Evolutionary conservation across 2,329 filamentous ascomycete genomes (phyloP), one percentile per base, ranked within the genome.

Genomic region (Endoconidiophora laricicola): DNA sequence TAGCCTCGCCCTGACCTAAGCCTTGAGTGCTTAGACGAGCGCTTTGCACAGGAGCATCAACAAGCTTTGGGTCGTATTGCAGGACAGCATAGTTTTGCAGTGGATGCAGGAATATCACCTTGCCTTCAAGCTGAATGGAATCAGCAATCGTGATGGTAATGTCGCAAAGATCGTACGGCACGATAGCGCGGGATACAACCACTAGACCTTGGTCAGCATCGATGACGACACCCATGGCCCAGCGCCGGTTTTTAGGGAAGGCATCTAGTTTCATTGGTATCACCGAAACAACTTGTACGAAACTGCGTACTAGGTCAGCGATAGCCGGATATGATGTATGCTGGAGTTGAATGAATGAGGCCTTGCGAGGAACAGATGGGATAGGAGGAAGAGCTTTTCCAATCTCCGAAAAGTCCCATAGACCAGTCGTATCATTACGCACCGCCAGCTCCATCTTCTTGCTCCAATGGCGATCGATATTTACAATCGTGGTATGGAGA

Each of bases 231-330:
- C 91, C 91, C 72, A 94, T 95, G 1, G 91, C 91, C 68, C 87
- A 91, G 66, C 94, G 91, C 45, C 87, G 76, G 57, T 91, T 86
- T 63, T 91, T 86, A 4, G 91, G 93, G 62, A 94, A 98, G n/a
- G 91, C 91, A 62, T 98, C 91, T 7, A 98, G 74, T 70, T 96
- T 96, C 55, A 98, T 70, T 0, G 91, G 91, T 81, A 98, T 90
- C 22, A 81, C 84, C 58, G 88, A 94, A 56, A 85, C 82, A 50
- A 98, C 83, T 38, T 91, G 83, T 23, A 98, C 90, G 62, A 98
- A 96, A 61, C 88, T 95, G 57, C 85, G 81, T 38, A 98, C 85
- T 55, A 98, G 78, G 57, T 94, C 86, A 2, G 88, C 87, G n/a
- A 91, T 88, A 16, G 86, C 85, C 22, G 86, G 81, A 61, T 95